Evolutionary conservation across 371 early-diverging fungal genomes (phyloP).

Genomic region (Mortierella sp.): DNA sequence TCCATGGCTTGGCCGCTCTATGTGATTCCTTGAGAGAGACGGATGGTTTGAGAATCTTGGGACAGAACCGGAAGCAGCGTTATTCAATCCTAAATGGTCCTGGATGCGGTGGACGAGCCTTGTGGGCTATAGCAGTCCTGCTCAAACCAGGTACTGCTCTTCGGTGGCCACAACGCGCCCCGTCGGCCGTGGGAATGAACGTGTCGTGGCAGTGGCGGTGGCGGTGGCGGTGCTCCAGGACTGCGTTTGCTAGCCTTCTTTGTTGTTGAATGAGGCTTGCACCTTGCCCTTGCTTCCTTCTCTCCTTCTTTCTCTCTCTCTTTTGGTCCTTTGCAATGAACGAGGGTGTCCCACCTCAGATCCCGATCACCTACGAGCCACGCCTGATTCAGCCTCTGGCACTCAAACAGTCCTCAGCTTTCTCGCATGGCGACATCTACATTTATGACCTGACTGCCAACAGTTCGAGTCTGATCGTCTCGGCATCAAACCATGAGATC

Average conservation of each 20-base stretch:
- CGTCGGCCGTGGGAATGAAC: background rate
- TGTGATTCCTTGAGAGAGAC: conserved; percentile 6
- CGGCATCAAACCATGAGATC: conserved; percentile 74
- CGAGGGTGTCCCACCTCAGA: conserved; percentile 47
- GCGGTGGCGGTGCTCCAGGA: background rate
- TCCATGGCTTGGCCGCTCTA: background rate
- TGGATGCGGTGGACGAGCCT: conserved; percentile 1
- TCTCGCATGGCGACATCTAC: conserved; percentile 67
- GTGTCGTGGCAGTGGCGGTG: background rate
- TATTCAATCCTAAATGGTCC: conserved; percentile 4
- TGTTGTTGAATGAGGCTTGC: background rate
- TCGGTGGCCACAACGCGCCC: no score
- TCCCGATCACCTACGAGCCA: conserved; percentile 57
- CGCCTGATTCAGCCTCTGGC: conserved; percentile 54
- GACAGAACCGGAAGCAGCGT: background rate
- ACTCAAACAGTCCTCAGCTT: conserved; percentile 45
- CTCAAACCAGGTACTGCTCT: no score
- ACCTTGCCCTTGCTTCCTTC: background rate
- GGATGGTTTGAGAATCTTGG: conserved; percentile 22
- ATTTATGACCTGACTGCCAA: conserved; percentile 74
- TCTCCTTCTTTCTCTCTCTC: conserved; percentile 8
- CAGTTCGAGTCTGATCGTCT: conserved; percentile 66
- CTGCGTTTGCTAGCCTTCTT: conserved; percentile 2
- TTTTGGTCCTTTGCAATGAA: conserved; percentile 23
- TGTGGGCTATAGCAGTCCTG: background rate